phyloP scores from a whole-genome alignment of 192 early-diverging fungal species.

The Dissophora ornata region DNA sequence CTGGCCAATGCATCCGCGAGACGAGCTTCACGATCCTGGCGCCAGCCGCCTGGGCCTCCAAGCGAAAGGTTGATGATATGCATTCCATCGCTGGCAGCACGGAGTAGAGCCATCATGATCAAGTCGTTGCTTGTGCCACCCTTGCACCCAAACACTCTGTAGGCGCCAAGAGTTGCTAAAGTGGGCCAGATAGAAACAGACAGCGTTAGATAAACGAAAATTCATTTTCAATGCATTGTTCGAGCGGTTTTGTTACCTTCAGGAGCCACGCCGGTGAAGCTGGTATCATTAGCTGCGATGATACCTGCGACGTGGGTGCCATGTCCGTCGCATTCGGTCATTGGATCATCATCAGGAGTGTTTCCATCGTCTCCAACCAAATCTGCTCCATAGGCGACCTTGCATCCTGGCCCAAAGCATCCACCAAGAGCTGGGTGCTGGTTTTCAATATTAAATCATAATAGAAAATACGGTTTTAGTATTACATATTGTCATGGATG shows the following conservation, averaged over 20 bases:
- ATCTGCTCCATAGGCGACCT: slow-evolving; percentile 69
- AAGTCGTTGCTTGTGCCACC: slow-evolving; percentile 75
- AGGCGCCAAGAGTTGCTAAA: slow-evolving; percentile 75
- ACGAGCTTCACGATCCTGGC: slow-evolving; percentile 68
- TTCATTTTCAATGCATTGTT: slow-evolving; percentile 7
- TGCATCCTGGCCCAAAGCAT: slow-evolving; percentile 74
- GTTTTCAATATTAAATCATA: too few species aligned
- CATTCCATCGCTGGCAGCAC: slow-evolving; percentile 75
- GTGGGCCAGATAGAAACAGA: neutral
- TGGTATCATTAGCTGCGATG: slow-evolving; percentile 73
- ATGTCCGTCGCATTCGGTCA: slow-evolving; percentile 71
- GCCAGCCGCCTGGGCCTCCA: slow-evolving; percentile 73
- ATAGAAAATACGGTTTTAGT: too few species aligned
- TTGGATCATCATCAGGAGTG: slow-evolving; percentile 64
- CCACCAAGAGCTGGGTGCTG: slow-evolving; percentile 73
- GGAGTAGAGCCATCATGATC: slow-evolving; percentile 80
- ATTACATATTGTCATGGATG: too few species aligned
- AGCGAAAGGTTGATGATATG: slow-evolving; percentile 90
- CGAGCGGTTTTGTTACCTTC: too few species aligned
- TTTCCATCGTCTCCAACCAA: slow-evolving; percentile 67
- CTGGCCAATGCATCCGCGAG: slow-evolving; percentile 64
- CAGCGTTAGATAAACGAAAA: neutral
- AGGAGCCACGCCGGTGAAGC: slow-evolving; percentile 86
- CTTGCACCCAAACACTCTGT: slow-evolving; percentile 86
- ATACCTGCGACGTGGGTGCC: slow-evolving; percentile 76